phyloP scores from a whole-genome alignment of 169 alveolate species.

The Cryptosporidium viatorum region DNA sequence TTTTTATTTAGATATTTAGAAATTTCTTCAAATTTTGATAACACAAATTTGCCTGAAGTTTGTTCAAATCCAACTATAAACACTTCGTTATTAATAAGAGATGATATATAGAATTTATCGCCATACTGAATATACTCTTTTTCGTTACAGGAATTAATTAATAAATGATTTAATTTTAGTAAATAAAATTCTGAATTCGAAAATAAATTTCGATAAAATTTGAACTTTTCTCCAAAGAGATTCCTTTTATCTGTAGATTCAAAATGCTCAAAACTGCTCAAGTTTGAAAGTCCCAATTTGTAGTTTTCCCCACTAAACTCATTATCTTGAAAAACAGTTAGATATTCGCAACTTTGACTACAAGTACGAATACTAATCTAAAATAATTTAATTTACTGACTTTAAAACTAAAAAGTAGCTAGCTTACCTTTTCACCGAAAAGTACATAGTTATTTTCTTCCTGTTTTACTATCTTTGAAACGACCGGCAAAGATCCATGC shows the following conservation, averaged over 20 bases:
- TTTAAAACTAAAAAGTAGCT: background rate
- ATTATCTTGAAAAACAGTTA: slow-evolving; percentile 12
- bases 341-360: slow-evolving; percentile 51
- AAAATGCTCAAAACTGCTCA: background rate
- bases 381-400: background rate
- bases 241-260: background rate
- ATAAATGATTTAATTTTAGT: background rate
- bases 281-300: slow-evolving; percentile 20
- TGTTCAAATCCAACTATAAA: slow-evolving; percentile 41
- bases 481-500: background rate
- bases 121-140: slow-evolving; percentile 34
- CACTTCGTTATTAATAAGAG: background rate
- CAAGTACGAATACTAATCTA: slow-evolving; percentile 51
- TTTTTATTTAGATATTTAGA: background rate
- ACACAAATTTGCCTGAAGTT: background rate
- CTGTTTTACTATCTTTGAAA: slow-evolving; percentile 4
- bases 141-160: background rate
- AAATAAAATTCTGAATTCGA: slow-evolving; percentile 8
- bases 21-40: slow-evolving; percentile 36
- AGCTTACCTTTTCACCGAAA: slow-evolving; percentile 57
- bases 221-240: background rate
- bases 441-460: slow-evolving; percentile 22
- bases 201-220: background rate
- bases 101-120: slow-evolving; percentile 17
- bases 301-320: background rate